Evolutionary conservation across 2,329 filamentous ascomycete species (phyloP), one percentile per base, ranked within the genome.

Genomic region (Epichloe coenophiala): DNA sequence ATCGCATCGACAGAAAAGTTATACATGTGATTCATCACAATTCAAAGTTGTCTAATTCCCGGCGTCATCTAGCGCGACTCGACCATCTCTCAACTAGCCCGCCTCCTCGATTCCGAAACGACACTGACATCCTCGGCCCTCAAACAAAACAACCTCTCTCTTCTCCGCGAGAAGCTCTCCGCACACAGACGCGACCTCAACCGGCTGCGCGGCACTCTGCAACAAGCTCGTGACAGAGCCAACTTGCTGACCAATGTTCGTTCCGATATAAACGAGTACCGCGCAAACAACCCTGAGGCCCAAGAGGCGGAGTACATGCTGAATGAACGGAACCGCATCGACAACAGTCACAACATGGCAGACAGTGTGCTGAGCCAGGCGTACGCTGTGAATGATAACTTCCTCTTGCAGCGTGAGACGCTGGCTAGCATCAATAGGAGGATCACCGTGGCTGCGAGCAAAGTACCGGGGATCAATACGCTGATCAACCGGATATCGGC

Each of bases 241-340:
- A 95, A 97, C 67, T 81, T 98, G 35, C 81, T 98, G 51, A 85
- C 83, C 49, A 93, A 88, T 62, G 89, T 98, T 46, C 86, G 88
- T 55, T 86, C 85, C 60, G 93, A 98, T 66, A 97, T 97, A 66
- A 79, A 88, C 66, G 83, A 88, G 50, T 96, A 95, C 71, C 86
- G 86, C 50, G 80, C 84, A 47, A 81, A 80, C 51, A 93, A 95
- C 64, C 87, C 88, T 8, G 86, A 80, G 58, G 81, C 82, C 3
- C 86, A 84, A 50, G 93, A 97, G 70, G 88, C 88, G 45, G 91
- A 98, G 54, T 98, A 97, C 72, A 96, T 98, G 90, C 77, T 98
- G 31, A 85, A 87, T 60, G 93, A 98, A 75, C 79, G 93, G 48
- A 73, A 75, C 55, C 80, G 86, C 56, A 81, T 98, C 62, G 93